Evolutionary conservation across 495 filamentous ascomycete genomes (phyloP).

Genomic region (Tuber borchii): DNA sequence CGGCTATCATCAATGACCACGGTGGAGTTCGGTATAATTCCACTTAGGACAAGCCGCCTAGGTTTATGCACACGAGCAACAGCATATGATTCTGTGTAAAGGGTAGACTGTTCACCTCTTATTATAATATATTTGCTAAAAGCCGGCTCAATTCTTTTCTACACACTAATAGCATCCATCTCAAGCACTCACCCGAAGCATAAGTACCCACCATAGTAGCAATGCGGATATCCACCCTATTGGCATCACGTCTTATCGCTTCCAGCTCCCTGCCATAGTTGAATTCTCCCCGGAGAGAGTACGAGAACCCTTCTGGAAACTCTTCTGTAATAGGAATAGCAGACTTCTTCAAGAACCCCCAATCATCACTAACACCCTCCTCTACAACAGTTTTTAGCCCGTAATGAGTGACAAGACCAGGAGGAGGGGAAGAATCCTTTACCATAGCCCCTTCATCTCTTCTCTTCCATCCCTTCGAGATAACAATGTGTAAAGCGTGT

Average conservation of each 20-base stretch:
- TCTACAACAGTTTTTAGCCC: slow-evolving; percentile 89
- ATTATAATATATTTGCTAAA: slow-evolving; percentile 68
- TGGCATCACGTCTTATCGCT: slow-evolving; percentile 64
- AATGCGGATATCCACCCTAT: slow-evolving; percentile 71
- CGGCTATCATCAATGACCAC: slow-evolving; percentile 68
- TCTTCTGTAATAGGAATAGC: slow-evolving; percentile 85
- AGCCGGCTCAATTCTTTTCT: slow-evolving; percentile 63
- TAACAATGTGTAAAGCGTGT: slow-evolving; percentile 83
- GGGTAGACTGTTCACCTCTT: slow-evolving; percentile 58
- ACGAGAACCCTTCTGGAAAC: slow-evolving; percentile 68
- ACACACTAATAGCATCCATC: slow-evolving; percentile 5
- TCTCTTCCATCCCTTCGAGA: slow-evolving; percentile 82
- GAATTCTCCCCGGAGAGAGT: slow-evolving; percentile 96
- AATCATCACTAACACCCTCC: slow-evolving; percentile 82
- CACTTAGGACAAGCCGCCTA: slow-evolving; percentile 81
- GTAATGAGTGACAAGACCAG: slow-evolving; percentile 84
- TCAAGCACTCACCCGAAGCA: neutral
- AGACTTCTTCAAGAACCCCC: slow-evolving; percentile 80
- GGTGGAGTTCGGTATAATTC: slow-evolving; percentile 87
- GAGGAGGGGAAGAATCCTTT: slow-evolving; percentile 87
- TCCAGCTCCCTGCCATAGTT: slow-evolving; percentile 85
- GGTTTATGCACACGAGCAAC: slow-evolving; percentile 74
- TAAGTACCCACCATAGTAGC: slow-evolving; percentile 48
- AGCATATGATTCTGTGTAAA: slow-evolving; percentile 77
- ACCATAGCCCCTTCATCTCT: slow-evolving; percentile 83